phyloP scores from a whole-genome alignment of 139 green algal genomes.

The Spirogloea muscicola region DNA sequence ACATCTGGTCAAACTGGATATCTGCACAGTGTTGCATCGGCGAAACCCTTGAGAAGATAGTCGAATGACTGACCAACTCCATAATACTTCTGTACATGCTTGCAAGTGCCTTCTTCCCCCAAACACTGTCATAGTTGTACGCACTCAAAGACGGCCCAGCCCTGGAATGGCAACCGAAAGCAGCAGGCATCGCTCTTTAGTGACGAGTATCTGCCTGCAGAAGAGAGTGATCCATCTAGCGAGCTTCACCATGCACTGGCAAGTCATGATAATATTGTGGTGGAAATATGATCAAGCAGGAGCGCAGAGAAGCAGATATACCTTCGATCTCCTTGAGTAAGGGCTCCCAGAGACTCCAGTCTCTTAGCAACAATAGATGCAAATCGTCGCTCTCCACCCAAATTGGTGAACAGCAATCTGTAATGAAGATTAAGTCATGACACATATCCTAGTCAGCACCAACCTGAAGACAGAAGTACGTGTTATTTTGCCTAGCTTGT shows the following conservation, averaged over 20 bases:
- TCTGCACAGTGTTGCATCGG: too few species aligned
- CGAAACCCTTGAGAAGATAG: background rate
- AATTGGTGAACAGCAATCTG: constrained; percentile 59
- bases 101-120: constrained; percentile 58
- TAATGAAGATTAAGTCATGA: too few species aligned
- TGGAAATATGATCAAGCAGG: background rate
- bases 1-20: too few species aligned
- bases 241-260: background rate
- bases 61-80: constrained; percentile 21
- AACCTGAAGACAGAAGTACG: too few species aligned
- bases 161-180: background rate
- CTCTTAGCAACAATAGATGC: constrained; percentile 46
- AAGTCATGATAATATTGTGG: background rate
- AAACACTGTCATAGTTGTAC: constrained; percentile 63
- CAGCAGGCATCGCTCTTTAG: background rate
- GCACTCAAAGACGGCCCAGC: constrained; percentile 31
- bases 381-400: constrained; percentile 64
- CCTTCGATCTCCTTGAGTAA: constrained; percentile 48
- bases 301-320: constrained; percentile 3
- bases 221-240: background rate
- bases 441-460: too few species aligned
- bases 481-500: too few species aligned
- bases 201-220: background rate
- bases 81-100: constrained; percentile 56
- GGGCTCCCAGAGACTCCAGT: constrained; percentile 48